Base-by-base conservation (phyloP, 805 yeast genomes). In the Lachancea meyersii region DNA sequence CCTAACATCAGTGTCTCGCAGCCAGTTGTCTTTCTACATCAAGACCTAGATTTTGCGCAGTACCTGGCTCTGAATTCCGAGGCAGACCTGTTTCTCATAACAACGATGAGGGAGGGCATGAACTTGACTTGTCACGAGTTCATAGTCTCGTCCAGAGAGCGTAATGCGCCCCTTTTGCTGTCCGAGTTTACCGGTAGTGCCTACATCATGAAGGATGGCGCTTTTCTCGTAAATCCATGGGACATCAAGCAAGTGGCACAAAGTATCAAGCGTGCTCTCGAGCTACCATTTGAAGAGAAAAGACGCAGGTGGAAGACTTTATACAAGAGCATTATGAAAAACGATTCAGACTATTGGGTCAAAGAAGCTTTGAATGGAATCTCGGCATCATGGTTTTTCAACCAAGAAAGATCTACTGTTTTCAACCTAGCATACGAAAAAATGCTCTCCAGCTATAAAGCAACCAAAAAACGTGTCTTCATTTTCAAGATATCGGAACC, bases 141-240 rank as follows among this genome's bases (percentile, higher is more conserved):
- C 60, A 75, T 88, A 32, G 82, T 81, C 43, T 85, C 95, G 20
- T 76, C 93, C 1, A 65, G 70, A 18, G 77, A 75, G 32, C 76
- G 77, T 46, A 80, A 82, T 50, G 82, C 96, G 0, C 96, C 96
- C 1, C 71, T 91, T 48, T 74, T 93, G 35, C 64, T 93, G 43
- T 85, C 95, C 30, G 98, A 93, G 62, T 93, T 93, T 54, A 88
- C 96, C 1, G 98, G 98, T 1, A 85, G 96, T 9, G 95, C 97
- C 0, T 73, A 82, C 4, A 77, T 91, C 5, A 69, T 93, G 43
- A 71, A 71, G 11, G 65, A 76, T 20, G 89, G 94, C 10, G 81
- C 95, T 3, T 47, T 85, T 3, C 62, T 87, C 28, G 80, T 91
- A 28, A 93, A 93, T 55, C 98, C 98, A 1, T 93, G 97, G 95